Evolutionary conservation across 257 asterid species (phyloP).

Genomic region (Nicotiana attenuata): DNA sequence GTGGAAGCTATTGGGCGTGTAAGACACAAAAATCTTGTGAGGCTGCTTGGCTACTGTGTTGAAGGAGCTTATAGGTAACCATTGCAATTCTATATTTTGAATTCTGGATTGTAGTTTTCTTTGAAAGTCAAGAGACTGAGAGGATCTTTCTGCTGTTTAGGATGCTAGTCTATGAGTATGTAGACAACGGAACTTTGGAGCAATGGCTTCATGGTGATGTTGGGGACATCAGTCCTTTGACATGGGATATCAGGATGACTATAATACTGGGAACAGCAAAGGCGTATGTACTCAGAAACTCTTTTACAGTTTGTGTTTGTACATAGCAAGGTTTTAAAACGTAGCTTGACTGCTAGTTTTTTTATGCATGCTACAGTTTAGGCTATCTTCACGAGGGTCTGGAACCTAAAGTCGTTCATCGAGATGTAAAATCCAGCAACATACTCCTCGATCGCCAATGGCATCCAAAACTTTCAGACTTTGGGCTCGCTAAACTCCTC

Average conservation of each 20-base stretch:
- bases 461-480: slow-evolving; percentile 88
- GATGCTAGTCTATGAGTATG: slow-evolving; percentile 95
- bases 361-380: slow-evolving; percentile 37
- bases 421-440: slow-evolving; percentile 90
- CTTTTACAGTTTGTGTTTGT: not conserved
- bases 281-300: slow-evolving; percentile 45
- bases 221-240: slow-evolving; percentile 84
- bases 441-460: slow-evolving; percentile 79
- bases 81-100: slow-evolving; percentile 2
- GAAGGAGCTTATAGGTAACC: slow-evolving; percentile 94
- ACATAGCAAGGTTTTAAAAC: not conserved
- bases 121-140: slow-evolving; percentile 14
- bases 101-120: not conserved
- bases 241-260: slow-evolving; percentile 82
- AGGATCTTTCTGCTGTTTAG: slow-evolving; percentile 23
- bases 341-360: slow-evolving; percentile 12
- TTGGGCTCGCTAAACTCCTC: slow-evolving; percentile 92
- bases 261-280: slow-evolving; percentile 82
- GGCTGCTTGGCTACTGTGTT: slow-evolving; percentile 87
- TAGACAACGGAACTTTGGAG: slow-evolving; percentile 86
- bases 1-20: slow-evolving; percentile 94
- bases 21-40: slow-evolving; percentile 92
- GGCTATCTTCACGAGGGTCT: slow-evolving; percentile 94
- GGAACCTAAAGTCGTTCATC: slow-evolving; percentile 96
- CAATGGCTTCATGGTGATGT: slow-evolving; percentile 99